These are phyloP conservation scores for Mycena pura DNA, from an alignment of 768 basidiomycete genomes.

Conservation along the genomic window DNA sequence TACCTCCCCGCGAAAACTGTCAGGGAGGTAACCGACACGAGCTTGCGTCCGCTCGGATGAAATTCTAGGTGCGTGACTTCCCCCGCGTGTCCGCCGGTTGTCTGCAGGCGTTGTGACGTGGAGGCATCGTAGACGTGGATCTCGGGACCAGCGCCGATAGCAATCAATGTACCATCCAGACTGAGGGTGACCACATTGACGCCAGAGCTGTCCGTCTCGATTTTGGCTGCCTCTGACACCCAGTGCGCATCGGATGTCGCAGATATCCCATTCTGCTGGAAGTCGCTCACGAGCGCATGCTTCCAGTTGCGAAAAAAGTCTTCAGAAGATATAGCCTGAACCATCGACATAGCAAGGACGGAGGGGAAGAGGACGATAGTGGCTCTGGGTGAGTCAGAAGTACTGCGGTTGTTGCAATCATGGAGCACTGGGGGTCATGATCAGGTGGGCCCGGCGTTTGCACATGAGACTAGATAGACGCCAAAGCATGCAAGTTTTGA, in stretches of 20 bases:
- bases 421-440: no score
- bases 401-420: no score
- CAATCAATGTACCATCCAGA: not conserved
- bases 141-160: not conserved
- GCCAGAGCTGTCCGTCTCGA: not conserved
- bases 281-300: not conserved
- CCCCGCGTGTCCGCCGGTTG: not conserved
- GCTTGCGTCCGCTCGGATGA: conserved; percentile 4
- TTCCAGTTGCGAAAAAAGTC: not conserved
- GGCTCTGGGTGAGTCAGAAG: no score
- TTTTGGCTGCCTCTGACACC: not conserved
- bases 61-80: not conserved
- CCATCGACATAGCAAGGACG: no score
- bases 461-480: no score
- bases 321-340: no score
- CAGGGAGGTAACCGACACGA: not conserved
- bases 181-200: not conserved
- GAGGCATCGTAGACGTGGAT: conserved; percentile 2
- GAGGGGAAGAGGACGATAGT: no score
- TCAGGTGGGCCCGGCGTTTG: no score
- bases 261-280: not conserved
- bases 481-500: no score
- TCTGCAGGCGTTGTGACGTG: not conserved
- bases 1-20: no score
- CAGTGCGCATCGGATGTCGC: not conserved